Evolutionary conservation across 2,329 filamentous ascomycete species (phyloP).

Genomic region (Phaeosphaeriaceae sp.): DNA sequence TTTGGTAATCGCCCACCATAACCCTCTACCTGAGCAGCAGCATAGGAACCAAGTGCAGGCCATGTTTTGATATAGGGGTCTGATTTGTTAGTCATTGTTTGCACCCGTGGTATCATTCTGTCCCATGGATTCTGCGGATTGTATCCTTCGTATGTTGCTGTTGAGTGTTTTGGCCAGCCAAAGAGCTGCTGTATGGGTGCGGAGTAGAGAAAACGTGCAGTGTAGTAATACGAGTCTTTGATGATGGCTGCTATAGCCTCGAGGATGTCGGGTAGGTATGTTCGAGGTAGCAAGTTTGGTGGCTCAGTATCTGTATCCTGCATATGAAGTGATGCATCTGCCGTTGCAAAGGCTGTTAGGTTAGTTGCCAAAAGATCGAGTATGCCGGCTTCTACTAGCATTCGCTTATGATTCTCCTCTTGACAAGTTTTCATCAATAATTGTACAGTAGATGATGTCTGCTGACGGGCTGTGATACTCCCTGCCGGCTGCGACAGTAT

Average conservation of each 20-base stretch:
- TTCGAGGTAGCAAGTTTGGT: constrained; percentile 48
- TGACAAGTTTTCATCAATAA: constrained; percentile 69
- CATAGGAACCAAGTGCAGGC: constrained; percentile 50
- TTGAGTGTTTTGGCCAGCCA: constrained; percentile 35
- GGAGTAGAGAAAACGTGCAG: constrained; percentile 64
- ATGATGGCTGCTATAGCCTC: constrained; percentile 80
- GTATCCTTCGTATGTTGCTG: constrained; percentile 25
- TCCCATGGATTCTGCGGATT: constrained; percentile 36
- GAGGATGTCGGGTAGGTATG: constrained; percentile 72
- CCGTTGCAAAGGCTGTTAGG: constrained; percentile 57
- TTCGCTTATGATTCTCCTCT: constrained; percentile 71
- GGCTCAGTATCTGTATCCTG: constrained; percentile 23
- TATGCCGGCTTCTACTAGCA: constrained; percentile 74
- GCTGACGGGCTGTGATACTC: constrained; percentile 62
- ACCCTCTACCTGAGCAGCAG: constrained; percentile 31
- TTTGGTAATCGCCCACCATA: constrained; percentile 38
- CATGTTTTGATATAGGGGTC: constrained; percentile 52
- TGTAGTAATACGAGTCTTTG: constrained; percentile 77
- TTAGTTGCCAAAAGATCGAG: constrained; percentile 79
- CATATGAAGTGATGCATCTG: constrained; percentile 26
- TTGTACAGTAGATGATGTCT: constrained; percentile 66
- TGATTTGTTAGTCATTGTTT: constrained; percentile 47
- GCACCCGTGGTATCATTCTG: constrained; percentile 47
- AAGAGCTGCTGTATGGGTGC: constrained; percentile 46
- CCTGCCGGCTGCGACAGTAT: constrained; percentile 68